Base-by-base conservation (phyloP, 495 filamentous ascomycete genomes). In the Thozetella sp. region DNA sequence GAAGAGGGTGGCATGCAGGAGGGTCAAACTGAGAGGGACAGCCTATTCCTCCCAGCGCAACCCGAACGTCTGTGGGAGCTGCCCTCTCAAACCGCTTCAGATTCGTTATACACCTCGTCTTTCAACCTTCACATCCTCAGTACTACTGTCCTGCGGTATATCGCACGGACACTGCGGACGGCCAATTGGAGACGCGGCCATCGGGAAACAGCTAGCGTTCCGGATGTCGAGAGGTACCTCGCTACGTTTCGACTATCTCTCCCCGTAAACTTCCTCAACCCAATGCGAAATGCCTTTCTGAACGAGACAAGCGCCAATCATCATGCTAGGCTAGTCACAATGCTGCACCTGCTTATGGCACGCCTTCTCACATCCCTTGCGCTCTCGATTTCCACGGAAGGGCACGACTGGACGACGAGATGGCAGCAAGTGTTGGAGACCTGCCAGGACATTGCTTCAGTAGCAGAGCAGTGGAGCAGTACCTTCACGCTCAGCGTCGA, bases 361-460 rank as follows among this genome's bases (percentile, higher is more conserved):
- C 43, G 43, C 3, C 43, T 48, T 11, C 43, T 48, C 43, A 19
- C n/a, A 11, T 48, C 43, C 20, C 43, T 48, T 48, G 43, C 43
- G 3, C 4, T n/a, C n/a, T 11, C 43, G 6, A 48, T 48, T 4
- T 3, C 9, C 4, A 4, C 43, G 11, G 43, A 48, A 48, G 43
- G 43, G n/a, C 43, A 48, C 3, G 43, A 48, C n/a, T 48, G 43
- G 43, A 19, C 20, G 10, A 48, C 20, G n/a, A 11, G n/a, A 48
- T 48, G 43, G 43, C 43, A 48, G 43, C 43, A 48, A 48, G 43
- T 48, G 6, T n/a, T 48, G 43, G 43, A 48, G 43, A 20, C 43
- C n/a, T 48, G 43, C 20, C 43, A 48, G n/a, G 43, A 48, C n/a
- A 9, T 48, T 9, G 43, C 9, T 4, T 48, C 43, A 3, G n/a